Evolutionary conservation across 805 yeast genomes (phyloP).

Genomic region (Ascoidea rubescens): DNA sequence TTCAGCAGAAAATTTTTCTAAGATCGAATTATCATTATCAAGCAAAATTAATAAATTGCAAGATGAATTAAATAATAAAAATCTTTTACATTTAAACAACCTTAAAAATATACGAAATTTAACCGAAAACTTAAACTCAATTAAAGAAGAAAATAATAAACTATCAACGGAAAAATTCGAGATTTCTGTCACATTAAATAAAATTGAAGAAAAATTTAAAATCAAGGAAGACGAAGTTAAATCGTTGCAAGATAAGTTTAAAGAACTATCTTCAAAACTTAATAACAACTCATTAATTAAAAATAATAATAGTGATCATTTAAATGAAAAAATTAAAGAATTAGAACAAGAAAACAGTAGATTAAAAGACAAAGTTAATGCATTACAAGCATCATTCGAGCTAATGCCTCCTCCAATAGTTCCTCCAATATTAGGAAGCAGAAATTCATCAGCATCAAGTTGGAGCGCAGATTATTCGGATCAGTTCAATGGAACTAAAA

Average conservation of each 20-base stretch:
- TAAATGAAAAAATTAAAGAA: slow-evolving; percentile 11
- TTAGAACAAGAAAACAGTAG: not conserved
- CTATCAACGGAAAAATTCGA: not conserved
- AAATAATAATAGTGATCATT: not conserved
- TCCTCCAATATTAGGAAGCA: not conserved
- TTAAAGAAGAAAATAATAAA: slow-evolving; percentile 5
- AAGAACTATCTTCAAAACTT: slow-evolving; percentile 8
- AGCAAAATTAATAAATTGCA: slow-evolving; percentile 31
- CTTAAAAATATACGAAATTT: slow-evolving; percentile 5
- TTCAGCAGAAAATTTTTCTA: slow-evolving; percentile 73
- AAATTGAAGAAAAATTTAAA: slow-evolving; percentile 2
- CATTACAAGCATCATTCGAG: not conserved
- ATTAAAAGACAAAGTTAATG: slow-evolving; percentile 1
- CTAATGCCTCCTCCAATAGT: not conserved
- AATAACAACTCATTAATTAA: not conserved
- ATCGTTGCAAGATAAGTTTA: slow-evolving; percentile 7
- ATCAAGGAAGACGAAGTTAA: slow-evolving; percentile 4
- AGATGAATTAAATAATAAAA: slow-evolving; percentile 27
- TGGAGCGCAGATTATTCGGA: not conserved
- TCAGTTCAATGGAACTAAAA: not conserved
- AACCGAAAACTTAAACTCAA: slow-evolving; percentile 6
- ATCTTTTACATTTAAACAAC: slow-evolving; percentile 16
- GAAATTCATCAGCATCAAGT: not conserved
- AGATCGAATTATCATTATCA: slow-evolving; percentile 55
- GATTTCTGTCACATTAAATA: not conserved